Percentiles rank a stretch among this genome's conserved stretches.
phyloP scores from a whole-genome alignment of 2,329 filamentous ascomycete genomes.

The Blastomyces emzantsi region DNA sequence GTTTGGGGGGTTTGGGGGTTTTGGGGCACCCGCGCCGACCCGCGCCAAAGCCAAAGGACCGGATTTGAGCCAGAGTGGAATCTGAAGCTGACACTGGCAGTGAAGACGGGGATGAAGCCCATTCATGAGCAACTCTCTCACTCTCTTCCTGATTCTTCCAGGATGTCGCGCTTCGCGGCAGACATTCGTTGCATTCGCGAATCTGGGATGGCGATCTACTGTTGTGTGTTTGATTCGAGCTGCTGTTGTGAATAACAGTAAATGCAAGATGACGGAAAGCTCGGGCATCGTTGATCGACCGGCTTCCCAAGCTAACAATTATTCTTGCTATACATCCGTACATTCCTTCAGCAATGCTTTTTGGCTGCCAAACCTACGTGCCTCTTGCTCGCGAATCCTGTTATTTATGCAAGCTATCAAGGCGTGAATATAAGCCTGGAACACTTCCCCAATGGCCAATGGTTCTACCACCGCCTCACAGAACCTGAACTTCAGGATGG shows the following conservation, averaged over 20 bases:
- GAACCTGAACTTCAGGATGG: not conserved
- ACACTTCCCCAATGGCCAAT: not conserved
- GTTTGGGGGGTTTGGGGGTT: too few relatives aligned
- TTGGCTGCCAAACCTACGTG: not conserved
- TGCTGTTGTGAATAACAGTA: not conserved
- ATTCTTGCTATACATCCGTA: not conserved
- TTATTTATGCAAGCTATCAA: not conserved
- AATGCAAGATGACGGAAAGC: not conserved
- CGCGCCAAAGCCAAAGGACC: conserved; percentile 2
- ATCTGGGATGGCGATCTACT: not conserved
- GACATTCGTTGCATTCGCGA: not conserved
- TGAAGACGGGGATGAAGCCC: not conserved
- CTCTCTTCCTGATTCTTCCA: not conserved
- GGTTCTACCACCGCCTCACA: not conserved
- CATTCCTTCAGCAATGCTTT: not conserved
- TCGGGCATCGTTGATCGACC: not conserved
- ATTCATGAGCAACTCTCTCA: too few relatives aligned
- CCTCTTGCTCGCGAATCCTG: not conserved
- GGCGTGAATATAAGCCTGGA: not conserved
- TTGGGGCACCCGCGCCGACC: not conserved
- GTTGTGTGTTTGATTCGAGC: not conserved
- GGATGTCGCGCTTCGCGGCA: not conserved
- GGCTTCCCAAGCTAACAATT: not conserved
- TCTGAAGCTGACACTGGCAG: too few relatives aligned
- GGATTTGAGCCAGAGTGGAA: not conserved